Evolutionary conservation across 1,139 yeast species (phyloP), one percentile per base, ranked within the genome.

Genomic region (Kurtzmaniella quercitrusa): DNA sequence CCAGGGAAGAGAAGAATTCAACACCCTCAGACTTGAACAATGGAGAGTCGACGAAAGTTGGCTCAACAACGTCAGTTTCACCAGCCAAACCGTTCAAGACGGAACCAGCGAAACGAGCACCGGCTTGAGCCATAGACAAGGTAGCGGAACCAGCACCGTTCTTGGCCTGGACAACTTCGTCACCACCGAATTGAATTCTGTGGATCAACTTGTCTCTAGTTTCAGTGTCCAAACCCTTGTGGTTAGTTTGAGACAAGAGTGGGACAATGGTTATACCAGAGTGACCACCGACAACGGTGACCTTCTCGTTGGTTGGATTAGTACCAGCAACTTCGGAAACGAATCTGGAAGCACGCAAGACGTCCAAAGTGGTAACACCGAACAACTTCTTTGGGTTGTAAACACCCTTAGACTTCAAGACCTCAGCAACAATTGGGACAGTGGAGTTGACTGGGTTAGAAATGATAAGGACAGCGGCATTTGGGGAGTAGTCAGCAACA

Each of bases 361-460:
- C 79, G 66, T 91, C 98, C 59, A 91, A 77, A 48, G 94, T 87
- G 62, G 97, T 91, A 60, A 91, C 94, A 67, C 98, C 98, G 58
- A 90, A 85, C 59, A 90, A 73, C 63, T 82, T 83, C 69, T 79
- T 77, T 54, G 96, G 87, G 68, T 89, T 77, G 66, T 85, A 86
- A 44, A 77, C 82, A 51, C 85, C 86, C 66, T 78, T 73, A 62
- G 83, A 77, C 75, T 83, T 84, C 65, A 85, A 75, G 43, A 86
- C 88, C 69, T 88, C 91, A 48, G 91, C 91, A 53, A 89, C 91
- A 61, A 91, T 85, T 48, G 97, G 96, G 41, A 91, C 96, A 31
- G 96, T 86, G 41, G 96, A 88, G 80, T 91, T 91, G 59, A 91
- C 95, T 43, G 98, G 98, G 79, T 91, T 91, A 46, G 97, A 85